Percentiles rank a stretch among this genome's conserved stretches.
Evolutionary conservation across 257 asterid species (phyloP).

Genomic region (Eucommia ulmoides): DNA sequence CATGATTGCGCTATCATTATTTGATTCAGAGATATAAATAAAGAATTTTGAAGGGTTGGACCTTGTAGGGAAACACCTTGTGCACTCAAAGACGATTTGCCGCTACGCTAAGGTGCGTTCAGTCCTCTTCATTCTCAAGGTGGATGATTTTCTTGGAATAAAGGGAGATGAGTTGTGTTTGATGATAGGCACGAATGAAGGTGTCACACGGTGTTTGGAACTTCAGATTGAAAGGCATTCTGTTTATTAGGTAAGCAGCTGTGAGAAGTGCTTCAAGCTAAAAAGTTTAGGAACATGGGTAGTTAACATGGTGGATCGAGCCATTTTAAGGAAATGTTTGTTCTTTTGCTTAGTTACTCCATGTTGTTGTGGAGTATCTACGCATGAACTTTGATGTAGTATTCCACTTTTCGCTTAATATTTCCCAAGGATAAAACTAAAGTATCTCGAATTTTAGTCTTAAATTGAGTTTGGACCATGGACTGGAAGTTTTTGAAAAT

Average conservation of each 20-base stretch:
- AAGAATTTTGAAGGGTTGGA: too few relatives aligned
- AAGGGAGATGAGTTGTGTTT: not conserved
- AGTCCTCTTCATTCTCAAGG: too few relatives aligned
- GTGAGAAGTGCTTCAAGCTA: not conserved
- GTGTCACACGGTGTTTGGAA: not conserved
- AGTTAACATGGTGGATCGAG: too few relatives aligned
- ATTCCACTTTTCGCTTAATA: not conserved
- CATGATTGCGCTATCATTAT: too few relatives aligned
- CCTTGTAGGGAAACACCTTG: too few relatives aligned
- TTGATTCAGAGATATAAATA: too few relatives aligned
- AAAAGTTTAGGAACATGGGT: not conserved
- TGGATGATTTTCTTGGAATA: too few relatives aligned
- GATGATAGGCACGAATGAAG: not conserved
- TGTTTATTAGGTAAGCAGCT: not conserved
- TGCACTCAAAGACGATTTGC: too few relatives aligned
- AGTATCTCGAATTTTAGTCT: not conserved
- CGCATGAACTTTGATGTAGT: not conserved
- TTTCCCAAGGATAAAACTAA: not conserved
- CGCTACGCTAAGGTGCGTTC: too few relatives aligned
- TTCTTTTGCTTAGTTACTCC: not conserved
- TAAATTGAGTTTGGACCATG: too few relatives aligned
- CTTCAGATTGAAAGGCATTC: not conserved
- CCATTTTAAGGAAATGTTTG: too few relatives aligned
- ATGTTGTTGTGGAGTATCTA: not conserved
- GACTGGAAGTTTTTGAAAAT: too few relatives aligned